A percentile compares a stretch with the other conserved stretches of the same genome.
Evolutionary conservation across 1,284 basidiomycete species (phyloP).

Genomic region (Apiotrichum sp.): DNA sequence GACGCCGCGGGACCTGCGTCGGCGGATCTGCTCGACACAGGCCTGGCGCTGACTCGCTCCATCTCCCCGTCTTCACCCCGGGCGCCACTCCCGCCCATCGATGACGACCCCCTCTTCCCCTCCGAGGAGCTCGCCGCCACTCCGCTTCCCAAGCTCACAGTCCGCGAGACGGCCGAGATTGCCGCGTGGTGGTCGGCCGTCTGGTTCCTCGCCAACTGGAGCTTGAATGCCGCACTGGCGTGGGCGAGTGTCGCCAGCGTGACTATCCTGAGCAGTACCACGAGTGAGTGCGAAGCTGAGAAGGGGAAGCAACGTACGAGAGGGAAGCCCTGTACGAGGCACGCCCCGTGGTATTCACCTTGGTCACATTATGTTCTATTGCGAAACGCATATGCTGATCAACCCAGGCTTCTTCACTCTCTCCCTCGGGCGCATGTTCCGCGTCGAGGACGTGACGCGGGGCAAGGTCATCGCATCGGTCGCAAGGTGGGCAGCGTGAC

Average conservation of each 20-base stretch:
- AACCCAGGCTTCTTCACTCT: slow-evolving; percentile 85
- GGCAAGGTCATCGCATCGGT: slow-evolving; percentile 75
- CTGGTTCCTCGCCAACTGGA: slow-evolving; percentile 91
- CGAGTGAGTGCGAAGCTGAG: slow-evolving; percentile 56
- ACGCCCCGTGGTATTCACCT: background rate
- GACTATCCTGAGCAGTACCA: slow-evolving; percentile 80
- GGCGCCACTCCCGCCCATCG: slow-evolving; percentile 21
- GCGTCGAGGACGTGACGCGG: slow-evolving; percentile 70
- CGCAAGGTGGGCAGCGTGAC: slow-evolving; percentile 32
- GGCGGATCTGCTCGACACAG: background rate
- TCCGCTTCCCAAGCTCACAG: slow-evolving; percentile 51
- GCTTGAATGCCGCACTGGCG: slow-evolving; percentile 69
- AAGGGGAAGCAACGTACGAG: no score
- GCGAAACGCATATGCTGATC: background rate
- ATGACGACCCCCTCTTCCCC: background rate
- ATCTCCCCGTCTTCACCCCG: slow-evolving; percentile 10
- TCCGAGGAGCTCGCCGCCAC: background rate
- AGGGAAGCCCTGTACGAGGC: background rate
- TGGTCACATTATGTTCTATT: background rate
- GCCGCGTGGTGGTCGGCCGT: slow-evolving; percentile 72
- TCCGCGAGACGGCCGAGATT: slow-evolving; percentile 65
- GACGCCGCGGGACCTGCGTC: background rate
- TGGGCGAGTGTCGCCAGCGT: slow-evolving; percentile 86
- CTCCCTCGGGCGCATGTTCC: slow-evolving; percentile 72
- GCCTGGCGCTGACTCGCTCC: slow-evolving; percentile 6